These are phyloP conservation scores for Actinomortierella wolfii DNA, from an alignment of 371 early-diverging fungal species.

Conservation along the genomic window DNA sequence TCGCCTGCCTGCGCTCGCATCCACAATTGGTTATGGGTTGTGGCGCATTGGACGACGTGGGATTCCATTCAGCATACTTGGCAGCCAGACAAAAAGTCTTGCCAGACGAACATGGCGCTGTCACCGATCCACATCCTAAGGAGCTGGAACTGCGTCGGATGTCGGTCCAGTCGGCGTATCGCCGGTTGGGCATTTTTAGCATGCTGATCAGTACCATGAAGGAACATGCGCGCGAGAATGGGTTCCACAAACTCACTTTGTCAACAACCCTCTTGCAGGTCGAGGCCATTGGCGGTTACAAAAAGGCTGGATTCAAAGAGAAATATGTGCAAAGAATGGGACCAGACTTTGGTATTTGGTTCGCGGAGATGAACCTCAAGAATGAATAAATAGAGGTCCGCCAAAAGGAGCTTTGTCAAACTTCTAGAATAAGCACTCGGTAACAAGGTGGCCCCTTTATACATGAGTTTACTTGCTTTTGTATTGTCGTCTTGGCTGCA, in stretches of 20 bases:
- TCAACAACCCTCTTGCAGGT: constrained; percentile 14
- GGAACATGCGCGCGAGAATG: constrained; percentile 18
- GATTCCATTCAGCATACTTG: constrained; percentile 9
- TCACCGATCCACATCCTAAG: constrained; percentile 4
- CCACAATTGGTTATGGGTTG: constrained; percentile 35
- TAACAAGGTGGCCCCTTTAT: no score
- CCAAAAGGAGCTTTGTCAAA: no score
- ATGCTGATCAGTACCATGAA: constrained; percentile 12
- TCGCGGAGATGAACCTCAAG: constrained; percentile 8
- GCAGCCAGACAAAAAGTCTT: constrained; percentile 8
- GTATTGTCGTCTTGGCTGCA: no score
- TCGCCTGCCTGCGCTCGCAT: constrained; percentile 29
- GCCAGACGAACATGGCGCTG: background rate
- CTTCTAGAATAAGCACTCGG: no score
- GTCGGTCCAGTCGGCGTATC: constrained; percentile 28
- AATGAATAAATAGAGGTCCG: no score
- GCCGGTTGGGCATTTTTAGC: constrained; percentile 25
- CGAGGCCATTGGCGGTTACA: constrained; percentile 22
- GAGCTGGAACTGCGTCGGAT: constrained; percentile 25
- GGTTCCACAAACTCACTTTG: constrained; percentile 17
- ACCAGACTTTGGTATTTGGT: constrained; percentile 3
- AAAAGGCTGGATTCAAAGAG: constrained; percentile 21
- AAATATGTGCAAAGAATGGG: background rate
- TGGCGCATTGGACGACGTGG: constrained; percentile 23
- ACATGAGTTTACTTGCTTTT: no score